These are phyloP conservation scores for Nannochloris sp. DNA, from an alignment of 139 green algal genomes.

Conservation along the genomic window DNA sequence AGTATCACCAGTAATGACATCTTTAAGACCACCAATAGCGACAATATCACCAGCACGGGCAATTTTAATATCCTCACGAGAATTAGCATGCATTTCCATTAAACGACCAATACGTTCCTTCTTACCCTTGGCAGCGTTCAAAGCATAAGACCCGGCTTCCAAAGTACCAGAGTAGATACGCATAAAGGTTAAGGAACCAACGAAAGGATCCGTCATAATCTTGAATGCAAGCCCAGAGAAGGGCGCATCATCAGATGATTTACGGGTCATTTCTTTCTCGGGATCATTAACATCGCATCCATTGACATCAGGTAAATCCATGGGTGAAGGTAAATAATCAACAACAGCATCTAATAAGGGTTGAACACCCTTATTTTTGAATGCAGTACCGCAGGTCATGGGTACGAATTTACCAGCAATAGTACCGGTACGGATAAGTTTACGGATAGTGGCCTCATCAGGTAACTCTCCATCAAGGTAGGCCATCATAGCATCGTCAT, in stretches of 20 bases:
- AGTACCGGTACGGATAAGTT: conserved; percentile 90
- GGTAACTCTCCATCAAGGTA: conserved; percentile 85
- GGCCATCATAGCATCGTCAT: conserved; percentile 60
- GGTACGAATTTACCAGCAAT: conserved; percentile 81
- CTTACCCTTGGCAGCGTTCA: conserved; percentile 91
- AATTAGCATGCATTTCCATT: conserved; percentile 99
- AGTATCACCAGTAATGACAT: conserved; percentile 92
- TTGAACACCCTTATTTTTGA: conserved; percentile 99
- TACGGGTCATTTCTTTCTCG: conserved; percentile 58
- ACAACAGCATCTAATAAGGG: conserved; percentile 95
- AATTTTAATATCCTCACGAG: conserved; percentile 89
- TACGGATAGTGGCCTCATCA: conserved; percentile 66
- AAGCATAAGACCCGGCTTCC: conserved; percentile 74
- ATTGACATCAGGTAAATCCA: conserved; percentile 53
- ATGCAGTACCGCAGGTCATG: conserved; percentile 91
- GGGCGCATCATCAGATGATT: conserved; percentile 69
- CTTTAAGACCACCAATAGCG: conserved; percentile 92
- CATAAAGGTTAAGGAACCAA: conserved; percentile 92
- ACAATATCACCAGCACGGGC: conserved; percentile 92
- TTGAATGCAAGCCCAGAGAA: conserved; percentile 98
- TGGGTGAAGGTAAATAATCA: conserved; percentile 89
- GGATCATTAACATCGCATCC: conserved; percentile 38
- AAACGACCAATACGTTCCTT: conserved; percentile 97
- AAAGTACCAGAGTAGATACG: conserved; percentile 83
- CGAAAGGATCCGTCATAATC: conserved; percentile 96